Evolutionary conservation across 805 yeast species (phyloP).

Genomic region (Zygoascus biomembranicola): DNA sequence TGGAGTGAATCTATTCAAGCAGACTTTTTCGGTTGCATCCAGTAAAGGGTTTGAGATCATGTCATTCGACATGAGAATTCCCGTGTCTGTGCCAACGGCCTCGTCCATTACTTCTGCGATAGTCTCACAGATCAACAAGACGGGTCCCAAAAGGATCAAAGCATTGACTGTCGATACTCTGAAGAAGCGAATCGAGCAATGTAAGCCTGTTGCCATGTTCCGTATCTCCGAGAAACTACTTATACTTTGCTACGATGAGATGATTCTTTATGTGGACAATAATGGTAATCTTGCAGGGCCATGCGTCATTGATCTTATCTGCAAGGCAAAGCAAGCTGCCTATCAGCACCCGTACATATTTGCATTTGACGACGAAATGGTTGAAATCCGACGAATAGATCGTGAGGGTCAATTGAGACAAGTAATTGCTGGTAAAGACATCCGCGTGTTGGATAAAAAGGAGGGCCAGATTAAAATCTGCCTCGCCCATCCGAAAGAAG

Average conservation of each 20-base stretch:
- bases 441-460: conserved; percentile 36
- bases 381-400: conserved; percentile 58
- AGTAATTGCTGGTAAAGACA: conserved; percentile 63
- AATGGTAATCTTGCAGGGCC: conserved; percentile 34
- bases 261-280: conserved; percentile 58
- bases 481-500: conserved; percentile 57
- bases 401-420: conserved; percentile 42
- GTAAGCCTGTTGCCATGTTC: conserved; percentile 54
- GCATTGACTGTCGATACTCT: conserved; percentile 23
- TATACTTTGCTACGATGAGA: conserved; percentile 59
- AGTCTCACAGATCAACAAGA: conserved; percentile 13
- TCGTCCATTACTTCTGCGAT: conserved; percentile 10
- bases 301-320: conserved; percentile 35
- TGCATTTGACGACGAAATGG: conserved; percentile 53
- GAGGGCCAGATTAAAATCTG: conserved; percentile 34
- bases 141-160: conserved; percentile 33
- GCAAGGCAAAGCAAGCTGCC: conserved; percentile 28
- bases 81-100: conserved; percentile 48
- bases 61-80: conserved; percentile 48
- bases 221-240: conserved; percentile 47
- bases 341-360: conserved; percentile 42
- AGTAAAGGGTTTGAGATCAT: conserved; percentile 59
- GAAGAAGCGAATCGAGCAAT: conserved; percentile 33
- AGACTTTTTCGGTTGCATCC: conserved; percentile 59
- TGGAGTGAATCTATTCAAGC: conserved; percentile 55